Conservation (phyloP, 306 rosid species). For the Crotalaria pallida region DNA sequence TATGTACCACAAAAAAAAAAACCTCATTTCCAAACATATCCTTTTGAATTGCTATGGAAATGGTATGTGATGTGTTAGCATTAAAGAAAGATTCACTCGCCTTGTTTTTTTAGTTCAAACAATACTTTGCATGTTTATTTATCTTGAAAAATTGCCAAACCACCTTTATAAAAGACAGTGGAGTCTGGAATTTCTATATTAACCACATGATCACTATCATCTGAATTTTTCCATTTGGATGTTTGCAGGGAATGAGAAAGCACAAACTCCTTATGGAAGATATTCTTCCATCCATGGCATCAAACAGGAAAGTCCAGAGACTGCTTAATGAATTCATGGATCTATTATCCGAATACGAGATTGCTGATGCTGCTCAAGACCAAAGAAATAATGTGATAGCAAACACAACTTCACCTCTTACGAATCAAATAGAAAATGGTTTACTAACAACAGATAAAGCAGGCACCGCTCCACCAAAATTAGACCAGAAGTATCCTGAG, state of each 20-base stretch:
- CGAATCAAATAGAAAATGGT: slow-evolving; percentile 22
- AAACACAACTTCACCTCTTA: slow-evolving; percentile 24
- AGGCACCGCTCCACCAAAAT: slow-evolving; percentile 8
- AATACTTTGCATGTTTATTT: neutral
- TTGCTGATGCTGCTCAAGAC: slow-evolving; percentile 37
- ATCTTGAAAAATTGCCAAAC: neutral
- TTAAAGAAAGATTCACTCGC: neutral
- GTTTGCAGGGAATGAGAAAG: slow-evolving; percentile 79
- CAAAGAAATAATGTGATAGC: slow-evolving; percentile 27
- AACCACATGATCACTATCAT: neutral
- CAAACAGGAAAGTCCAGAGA: slow-evolving; percentile 95
- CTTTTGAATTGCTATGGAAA: too few relatives aligned
- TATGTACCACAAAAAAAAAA: neutral
- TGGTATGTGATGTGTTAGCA: too few relatives aligned
- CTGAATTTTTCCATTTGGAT: slow-evolving; percentile 16
- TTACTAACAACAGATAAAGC: slow-evolving; percentile 11
- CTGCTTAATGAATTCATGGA: slow-evolving; percentile 94
- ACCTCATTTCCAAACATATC: too few relatives aligned
- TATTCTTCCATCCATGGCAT: slow-evolving; percentile 95
- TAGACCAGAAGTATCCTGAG: slow-evolving; percentile 23
- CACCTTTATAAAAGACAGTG: neutral
- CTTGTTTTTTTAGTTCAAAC: neutral
- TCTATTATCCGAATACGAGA: slow-evolving; percentile 72
- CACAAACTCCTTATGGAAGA: slow-evolving; percentile 91
- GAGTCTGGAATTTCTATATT: neutral